Evolutionary conservation across 257 asterid species (phyloP), one percentile per base, ranked within the genome.

Genomic region (Lavandula angustifolia): DNA sequence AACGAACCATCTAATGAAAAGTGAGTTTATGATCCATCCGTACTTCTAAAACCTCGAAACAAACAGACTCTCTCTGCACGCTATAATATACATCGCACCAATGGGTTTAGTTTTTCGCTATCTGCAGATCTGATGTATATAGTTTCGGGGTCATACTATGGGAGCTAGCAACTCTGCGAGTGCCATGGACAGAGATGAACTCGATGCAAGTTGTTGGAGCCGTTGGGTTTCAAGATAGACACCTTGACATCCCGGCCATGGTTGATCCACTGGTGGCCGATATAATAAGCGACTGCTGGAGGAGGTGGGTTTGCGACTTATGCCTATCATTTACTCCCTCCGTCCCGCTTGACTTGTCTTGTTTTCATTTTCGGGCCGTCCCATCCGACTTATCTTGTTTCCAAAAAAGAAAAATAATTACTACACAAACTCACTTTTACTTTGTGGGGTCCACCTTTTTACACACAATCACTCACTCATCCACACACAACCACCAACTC

Each of bases 191-290:
- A 53, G 98, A 84, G 73, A 78, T 89, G 97, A 89, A 92, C 84
- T 92, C 98, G 27, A 92, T 92, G 98, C 98, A 92, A 77, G 98
- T 92, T 8, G 96, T 92, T 74, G 98, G 98, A 62, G 98, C 98
- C n/a, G 98, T 92, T 75, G 98, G 97, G 22, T 92, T 85, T 76
- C 98, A 92, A 78, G 95, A 85, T 40, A 80, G 89, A 65, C 85
- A 83, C 76, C 95, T 87, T 9, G 87, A 73, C 10, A 85, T 92
- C 75, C 98, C 96, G 5, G 72, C 80, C 62, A 75, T 71, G 16
- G 81, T 92, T 71, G 94, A 92, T 78, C 91, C 94, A 8, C 64
- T 72, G 52, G 95, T 92, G 57, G 92, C 96, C 18, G 84, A 85
- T 76, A 85, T 89, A 60, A 89, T 92, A 62, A 80, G 70, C 1